Conservation (phyloP, 768 basidiomycete species). For the Hebeloma cylindrosporum region DNA sequence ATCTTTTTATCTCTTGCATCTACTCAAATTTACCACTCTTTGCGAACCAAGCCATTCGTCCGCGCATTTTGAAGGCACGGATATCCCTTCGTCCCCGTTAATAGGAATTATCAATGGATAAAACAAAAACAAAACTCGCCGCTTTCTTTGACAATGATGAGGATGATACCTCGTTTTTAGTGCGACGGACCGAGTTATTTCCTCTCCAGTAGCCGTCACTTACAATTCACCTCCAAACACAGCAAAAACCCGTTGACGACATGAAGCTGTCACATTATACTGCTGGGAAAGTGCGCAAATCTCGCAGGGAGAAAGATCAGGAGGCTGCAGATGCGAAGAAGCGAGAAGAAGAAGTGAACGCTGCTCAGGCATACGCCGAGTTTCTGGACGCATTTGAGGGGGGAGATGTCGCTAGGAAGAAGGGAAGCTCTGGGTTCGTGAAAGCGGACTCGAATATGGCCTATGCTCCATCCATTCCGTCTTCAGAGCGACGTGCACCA, state of each 20-base stretch:
- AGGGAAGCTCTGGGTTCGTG: constrained; percentile 55
- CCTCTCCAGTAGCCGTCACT: constrained; percentile 49
- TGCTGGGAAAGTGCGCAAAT: constrained; percentile 86
- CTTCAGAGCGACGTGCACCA: constrained; percentile 18
- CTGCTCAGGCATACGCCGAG: constrained; percentile 79
- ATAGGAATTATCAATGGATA: constrained; percentile 50
- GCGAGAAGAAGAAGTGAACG: constrained; percentile 77
- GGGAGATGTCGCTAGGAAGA: constrained; percentile 53
- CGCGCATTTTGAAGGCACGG: too few relatives aligned
- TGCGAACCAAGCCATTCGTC: too few relatives aligned
- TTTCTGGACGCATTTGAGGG: constrained; percentile 85
- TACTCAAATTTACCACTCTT: too few relatives aligned
- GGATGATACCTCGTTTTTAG: constrained; percentile 84
- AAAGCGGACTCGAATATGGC: constrained; percentile 55
- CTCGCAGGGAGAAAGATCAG: constrained; percentile 87
- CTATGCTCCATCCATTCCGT: constrained; percentile 42
- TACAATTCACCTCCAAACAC: constrained; percentile 54
- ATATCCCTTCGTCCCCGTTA: too few relatives aligned
- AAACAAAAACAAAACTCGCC: constrained; percentile 65
- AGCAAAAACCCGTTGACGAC: constrained; percentile 86
- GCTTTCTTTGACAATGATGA: constrained; percentile 86
- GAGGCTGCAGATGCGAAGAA: constrained; percentile 91
- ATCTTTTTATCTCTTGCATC: too few relatives aligned
- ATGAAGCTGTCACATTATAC: constrained; percentile 84
- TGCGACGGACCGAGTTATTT: constrained; percentile 83